These are phyloP conservation scores for Fusarium decemcellulare DNA, from an alignment of 2,329 filamentous ascomycete species.

Conservation along the genomic window DNA sequence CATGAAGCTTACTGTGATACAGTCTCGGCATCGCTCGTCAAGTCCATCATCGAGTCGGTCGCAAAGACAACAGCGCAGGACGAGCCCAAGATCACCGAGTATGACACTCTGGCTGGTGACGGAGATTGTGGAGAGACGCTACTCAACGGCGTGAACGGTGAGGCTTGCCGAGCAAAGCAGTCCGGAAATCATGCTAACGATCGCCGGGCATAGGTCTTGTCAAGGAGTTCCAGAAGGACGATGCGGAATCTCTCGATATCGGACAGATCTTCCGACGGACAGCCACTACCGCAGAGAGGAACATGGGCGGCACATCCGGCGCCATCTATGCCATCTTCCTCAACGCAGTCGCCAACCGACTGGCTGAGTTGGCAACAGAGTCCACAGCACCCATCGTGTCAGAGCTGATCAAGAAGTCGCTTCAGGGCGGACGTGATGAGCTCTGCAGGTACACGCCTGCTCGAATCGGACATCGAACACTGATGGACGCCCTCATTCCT, in stretches of 20 bases:
- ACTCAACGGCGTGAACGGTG: conserved; percentile 42
- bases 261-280: conserved; percentile 42
- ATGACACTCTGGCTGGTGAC: conserved; percentile 52
- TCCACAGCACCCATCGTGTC: neutral
- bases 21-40: conserved; percentile 38
- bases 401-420: conserved; percentile 29
- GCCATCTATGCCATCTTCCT: conserved; percentile 84
- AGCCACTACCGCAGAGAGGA: conserved; percentile 62
- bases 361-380: conserved; percentile 14
- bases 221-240: conserved; percentile 41
- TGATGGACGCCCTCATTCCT: conserved; percentile 80
- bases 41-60: conserved; percentile 37
- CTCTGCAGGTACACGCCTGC: conserved; percentile 75
- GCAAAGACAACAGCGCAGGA: conserved; percentile 55
- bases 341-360: conserved; percentile 72
- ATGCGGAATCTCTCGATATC: conserved; percentile 33
- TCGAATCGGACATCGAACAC: conserved; percentile 77
- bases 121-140: conserved; percentile 54
- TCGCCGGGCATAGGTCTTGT: conserved; percentile 32
- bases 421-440: conserved; percentile 38
- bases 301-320: conserved; percentile 83
- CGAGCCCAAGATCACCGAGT: conserved; percentile 49
- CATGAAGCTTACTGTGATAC: neutral
- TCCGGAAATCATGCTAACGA: neutral
- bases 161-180: neutral